Evolutionary conservation across 768 basidiomycete species (phyloP).

Genomic region (Mycena albidolilacea): DNA sequence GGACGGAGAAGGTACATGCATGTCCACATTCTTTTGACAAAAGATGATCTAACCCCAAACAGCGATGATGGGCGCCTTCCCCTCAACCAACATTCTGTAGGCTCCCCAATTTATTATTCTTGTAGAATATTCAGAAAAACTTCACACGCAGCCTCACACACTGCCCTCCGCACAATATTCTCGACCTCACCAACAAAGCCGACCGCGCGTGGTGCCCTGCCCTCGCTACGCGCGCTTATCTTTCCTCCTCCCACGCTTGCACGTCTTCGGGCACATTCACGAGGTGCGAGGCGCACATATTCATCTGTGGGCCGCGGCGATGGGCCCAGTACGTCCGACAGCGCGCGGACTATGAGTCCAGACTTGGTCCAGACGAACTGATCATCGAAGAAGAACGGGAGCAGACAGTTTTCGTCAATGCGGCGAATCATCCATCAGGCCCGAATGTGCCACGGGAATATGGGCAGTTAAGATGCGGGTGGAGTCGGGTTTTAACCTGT

Average conservation of each 20-base stretch:
- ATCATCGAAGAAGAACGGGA: not conserved
- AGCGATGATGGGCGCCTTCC: slow-evolving; percentile 37
- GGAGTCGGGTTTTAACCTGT: slow-evolving; percentile 61
- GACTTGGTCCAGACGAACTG: not conserved
- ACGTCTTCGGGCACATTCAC: slow-evolving; percentile 80
- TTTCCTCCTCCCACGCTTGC: slow-evolving; percentile 59
- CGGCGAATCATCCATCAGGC: slow-evolving; percentile 57
- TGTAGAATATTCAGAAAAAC: not conserved
- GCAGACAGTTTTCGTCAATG: slow-evolving; percentile 63
- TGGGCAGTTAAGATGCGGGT: slow-evolving; percentile 48
- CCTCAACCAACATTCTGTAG: slow-evolving; percentile 61
- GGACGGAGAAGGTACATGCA: not conserved
- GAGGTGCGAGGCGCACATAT: slow-evolving; percentile 68
- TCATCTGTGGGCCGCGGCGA: slow-evolving; percentile 51
- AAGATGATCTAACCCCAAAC: not conserved
- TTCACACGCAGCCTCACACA: slow-evolving; percentile 63
- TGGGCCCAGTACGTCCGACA: slow-evolving; percentile 7
- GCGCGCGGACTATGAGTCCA: not conserved
- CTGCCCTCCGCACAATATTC: slow-evolving; percentile 56
- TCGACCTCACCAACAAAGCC: slow-evolving; percentile 46
- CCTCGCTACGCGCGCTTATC: slow-evolving; percentile 59
- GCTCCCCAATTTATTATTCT: slow-evolving; percentile 6
- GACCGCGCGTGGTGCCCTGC: slow-evolving; percentile 66
- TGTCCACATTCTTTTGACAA: not conserved
- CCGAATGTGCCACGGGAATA: slow-evolving; percentile 42